Base-by-base conservation (phyloP, 2,329 filamentous ascomycete species). In the Acrocalymma vagum region DNA sequence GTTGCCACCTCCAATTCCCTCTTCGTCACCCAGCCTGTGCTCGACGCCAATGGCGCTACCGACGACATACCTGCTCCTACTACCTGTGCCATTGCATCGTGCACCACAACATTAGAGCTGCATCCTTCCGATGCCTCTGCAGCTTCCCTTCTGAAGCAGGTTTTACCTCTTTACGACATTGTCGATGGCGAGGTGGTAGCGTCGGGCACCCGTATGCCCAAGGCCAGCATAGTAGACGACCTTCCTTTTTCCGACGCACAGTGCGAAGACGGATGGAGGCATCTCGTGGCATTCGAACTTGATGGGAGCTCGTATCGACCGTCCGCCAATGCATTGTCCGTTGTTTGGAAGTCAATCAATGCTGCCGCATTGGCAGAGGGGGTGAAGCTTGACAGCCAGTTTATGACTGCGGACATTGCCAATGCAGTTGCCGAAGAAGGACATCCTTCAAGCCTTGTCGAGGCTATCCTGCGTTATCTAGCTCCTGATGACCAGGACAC, bases 1-100 rank as follows among this genome's bases (percentile, higher is more conserved):
- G 82, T 86, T 36, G 82, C 83, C 53, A 85, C 83, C 11, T 85
- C 83, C 17, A 86, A 86, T 53, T 82, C 80, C 23, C 72, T 86
- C 40, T 80, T 81, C 63, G 60, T 85, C 24, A 69, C 81, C 16
- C 70, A 70, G 33, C 74, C 76, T 27, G 42, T 45, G 4, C 73
- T 72, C 40, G 53, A 62, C 15, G 62, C 61, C 40, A 57, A 65
- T 15, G 60, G 63, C 49, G 65, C 64, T 58, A 59, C 55, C 60
- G 60, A 63, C 63, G 54, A 62, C 24, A 61, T 54, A 32, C 54
- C 60, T n/a, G 42, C 54, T 24, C 55, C 64, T 21, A 65, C 62
- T 30, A 61, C 74, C 32, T 58, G 70, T 46, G 73, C 72, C 38
- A 68, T 77, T 47, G 72, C 76, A 17, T 64, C 73, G 51, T 75